phyloP scores from a whole-genome alignment of 768 basidiomycete genomes.

The Serendipita indica region DNA sequence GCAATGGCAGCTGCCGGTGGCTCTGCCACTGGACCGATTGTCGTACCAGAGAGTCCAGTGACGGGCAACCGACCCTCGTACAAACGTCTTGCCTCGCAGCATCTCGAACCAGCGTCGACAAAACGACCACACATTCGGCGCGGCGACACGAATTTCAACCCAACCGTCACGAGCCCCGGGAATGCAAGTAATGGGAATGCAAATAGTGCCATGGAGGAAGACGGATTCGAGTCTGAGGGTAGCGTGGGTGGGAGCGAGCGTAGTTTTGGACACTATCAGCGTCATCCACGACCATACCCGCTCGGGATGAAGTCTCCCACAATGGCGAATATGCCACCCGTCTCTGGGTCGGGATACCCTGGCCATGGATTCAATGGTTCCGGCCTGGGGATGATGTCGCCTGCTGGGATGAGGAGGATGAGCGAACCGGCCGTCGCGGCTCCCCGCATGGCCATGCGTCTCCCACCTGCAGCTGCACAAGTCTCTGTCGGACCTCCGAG shows the following conservation, averaged over 20 bases:
- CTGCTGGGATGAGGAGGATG: not conserved
- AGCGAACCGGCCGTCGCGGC: not conserved
- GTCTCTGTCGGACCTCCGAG: too few relatives aligned
- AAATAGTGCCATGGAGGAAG: not conserved
- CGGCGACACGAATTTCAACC: not conserved
- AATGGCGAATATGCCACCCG: not conserved
- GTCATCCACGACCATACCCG: not conserved
- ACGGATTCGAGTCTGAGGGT: not conserved
- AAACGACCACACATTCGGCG: slow-evolving; percentile 27
- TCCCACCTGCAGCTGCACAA: too few relatives aligned
- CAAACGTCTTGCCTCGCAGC: slow-evolving; percentile 60
- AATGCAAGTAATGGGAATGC: not conserved
- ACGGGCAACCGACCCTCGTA: slow-evolving; percentile 38
- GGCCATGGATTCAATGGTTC: not conserved
- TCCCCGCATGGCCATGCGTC: not conserved
- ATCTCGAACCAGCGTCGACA: slow-evolving; percentile 41
- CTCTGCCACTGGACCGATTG: slow-evolving; percentile 22
- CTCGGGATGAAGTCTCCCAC: not conserved
- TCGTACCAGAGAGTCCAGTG: slow-evolving; percentile 14
- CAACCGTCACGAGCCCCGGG: not conserved
- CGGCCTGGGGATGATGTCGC: not conserved
- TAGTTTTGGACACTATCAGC: not conserved
- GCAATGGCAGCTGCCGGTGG: slow-evolving; percentile 20
- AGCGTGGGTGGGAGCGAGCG: not conserved
- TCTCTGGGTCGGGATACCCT: not conserved